Evolutionary conservation across 176 grass and related monocot species (phyloP), one percentile per base, ranked within the genome.

Genomic region (Leersia perrieri): DNA sequence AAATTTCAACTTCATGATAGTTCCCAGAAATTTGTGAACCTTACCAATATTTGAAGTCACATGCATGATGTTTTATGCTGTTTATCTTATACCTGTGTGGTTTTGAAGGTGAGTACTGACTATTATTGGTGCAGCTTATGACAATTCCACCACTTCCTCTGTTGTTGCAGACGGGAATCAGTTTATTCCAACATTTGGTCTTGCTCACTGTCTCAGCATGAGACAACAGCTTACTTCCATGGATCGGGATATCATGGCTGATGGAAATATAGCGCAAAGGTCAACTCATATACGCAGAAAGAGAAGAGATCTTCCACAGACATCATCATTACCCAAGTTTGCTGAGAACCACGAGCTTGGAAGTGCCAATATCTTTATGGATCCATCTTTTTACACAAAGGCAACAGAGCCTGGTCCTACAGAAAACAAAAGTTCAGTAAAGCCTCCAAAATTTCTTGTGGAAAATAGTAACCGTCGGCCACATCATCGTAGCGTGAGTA

Each of bases 221-320:
- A 91, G 82, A 77, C 88, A 92, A 70, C 89, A 81, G 60, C 93
- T 88, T 82, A 42, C 80, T 91, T 85, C 84, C 31, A 67, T 77
- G 45, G 92, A 91, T 30, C 70, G 74, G 49, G 82, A 87, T 71
- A 73, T 74, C 73, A 86, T 60, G 81, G 74, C 63, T 84, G 96
- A 95, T 83, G 84, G 61, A 87, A 93, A 79, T 57, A 68, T 77
- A 77, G 65, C 55, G 33, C 89, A 87, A 40, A 93, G 87, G 55
- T 51, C 84, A 47, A 70, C 62, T 71, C 72, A 71, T 77, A 36
- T 76, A 78, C 76, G 84, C 65, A 80, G 84, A 81, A 91, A 68
- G 77, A 94, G 82, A 95, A 95, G 86, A 83, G 84, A 93, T 84
- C 41, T 81, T 88, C 62, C 87, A 66, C 92, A 90, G 82, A 80